Evolutionary conservation across 495 filamentous ascomycete species (phyloP).

Genomic region (Sphaerosporella brunnea): DNA sequence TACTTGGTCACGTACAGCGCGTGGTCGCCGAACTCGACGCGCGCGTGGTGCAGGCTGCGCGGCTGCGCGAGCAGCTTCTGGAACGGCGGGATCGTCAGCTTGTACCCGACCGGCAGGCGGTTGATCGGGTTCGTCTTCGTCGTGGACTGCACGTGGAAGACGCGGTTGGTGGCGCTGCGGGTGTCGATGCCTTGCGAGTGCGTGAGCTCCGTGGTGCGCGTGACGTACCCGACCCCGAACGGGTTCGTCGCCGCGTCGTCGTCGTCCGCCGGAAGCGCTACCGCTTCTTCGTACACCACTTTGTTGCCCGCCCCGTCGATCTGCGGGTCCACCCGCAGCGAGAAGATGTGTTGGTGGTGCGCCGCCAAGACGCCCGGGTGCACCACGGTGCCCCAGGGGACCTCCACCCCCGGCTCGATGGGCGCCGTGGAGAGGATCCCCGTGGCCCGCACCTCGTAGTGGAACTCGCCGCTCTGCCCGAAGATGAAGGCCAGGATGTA

Average conservation of each 20-base stretch:
- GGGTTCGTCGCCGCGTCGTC: conserved; percentile 70
- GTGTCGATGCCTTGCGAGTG: conserved; percentile 47
- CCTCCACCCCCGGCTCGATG: conserved; percentile 49
- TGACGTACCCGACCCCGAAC: conserved; percentile 57
- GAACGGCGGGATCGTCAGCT: conserved; percentile 53
- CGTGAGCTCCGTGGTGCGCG: conserved; percentile 41
- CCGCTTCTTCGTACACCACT: conserved; percentile 52
- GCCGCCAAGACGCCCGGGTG: conserved; percentile 60
- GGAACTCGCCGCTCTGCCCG: conserved; percentile 64
- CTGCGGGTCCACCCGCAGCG: conserved; percentile 65
- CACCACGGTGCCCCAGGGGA: conserved; percentile 67
- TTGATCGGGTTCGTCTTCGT: conserved; percentile 52
- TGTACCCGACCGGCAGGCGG: conserved; percentile 59
- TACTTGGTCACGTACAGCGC: conserved; percentile 70
- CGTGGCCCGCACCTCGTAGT: conserved; percentile 68
- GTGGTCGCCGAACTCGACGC: conserved; percentile 69
- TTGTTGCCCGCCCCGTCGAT: conserved; percentile 60
- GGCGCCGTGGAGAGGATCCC: conserved; percentile 74
- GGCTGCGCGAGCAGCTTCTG: conserved; percentile 62
- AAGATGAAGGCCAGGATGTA: conserved; percentile 70
- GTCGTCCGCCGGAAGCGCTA: conserved; percentile 34
- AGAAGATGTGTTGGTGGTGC: conserved; percentile 82
- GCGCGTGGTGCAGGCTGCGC: conserved; percentile 47
- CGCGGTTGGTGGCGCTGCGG: conserved; percentile 43
- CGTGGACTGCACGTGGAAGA: conserved; percentile 67